Evolutionary conservation across 139 green algal species (phyloP), one percentile per base, ranked within the genome.

Genomic region (Protoeuglena noctilucae): DNA sequence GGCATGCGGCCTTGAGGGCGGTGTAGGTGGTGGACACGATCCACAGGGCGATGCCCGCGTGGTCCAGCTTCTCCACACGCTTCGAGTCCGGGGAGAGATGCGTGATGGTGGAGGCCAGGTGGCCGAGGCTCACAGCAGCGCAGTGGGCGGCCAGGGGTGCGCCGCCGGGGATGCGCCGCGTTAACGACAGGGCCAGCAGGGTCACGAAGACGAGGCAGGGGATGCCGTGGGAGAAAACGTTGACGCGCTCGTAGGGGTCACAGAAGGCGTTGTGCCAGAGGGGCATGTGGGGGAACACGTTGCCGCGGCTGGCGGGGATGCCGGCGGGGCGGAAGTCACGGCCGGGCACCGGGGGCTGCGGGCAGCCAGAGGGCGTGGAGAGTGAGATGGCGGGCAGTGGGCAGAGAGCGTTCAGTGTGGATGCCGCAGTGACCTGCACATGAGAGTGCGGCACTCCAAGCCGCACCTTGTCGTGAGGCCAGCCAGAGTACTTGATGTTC

Each of bases 241-340:
- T 92, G 22, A 93, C 67, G 12, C 80, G 63, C 54, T 93, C 84
- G 45, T 93, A 93, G 0, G 75, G 69, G 53, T 93, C 84, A 43
- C 74, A 66, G 9, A 88, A 66, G 4, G 67, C 63, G 12, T 43
- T 7, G 34, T 43, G 34, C 34, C 34, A 43, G 9, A 7, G 12
- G 34, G 34, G 34, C 34, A 43, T 43, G 9, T 7, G 34, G 12
- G 34, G 34, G 34, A 43, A 43, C n/a, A n/a, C n/a, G n/a, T n/a
- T n/a, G n/a, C n/a, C n/a, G 12, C 12, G 34, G 12, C 34, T 12
- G 9, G 34, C 34, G 9, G 7, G 7, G 9, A 43, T 12, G 34
- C 34, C 34, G 7, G 34, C 34, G 9, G 34, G 34, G 12, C 34
- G 34, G 34, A 43, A 43, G 34, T 43, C n/a, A n/a, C n/a, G n/a